Evolutionary conservation across 805 yeast species (phyloP).

Genomic region (Torulaspora microellipsoides): DNA sequence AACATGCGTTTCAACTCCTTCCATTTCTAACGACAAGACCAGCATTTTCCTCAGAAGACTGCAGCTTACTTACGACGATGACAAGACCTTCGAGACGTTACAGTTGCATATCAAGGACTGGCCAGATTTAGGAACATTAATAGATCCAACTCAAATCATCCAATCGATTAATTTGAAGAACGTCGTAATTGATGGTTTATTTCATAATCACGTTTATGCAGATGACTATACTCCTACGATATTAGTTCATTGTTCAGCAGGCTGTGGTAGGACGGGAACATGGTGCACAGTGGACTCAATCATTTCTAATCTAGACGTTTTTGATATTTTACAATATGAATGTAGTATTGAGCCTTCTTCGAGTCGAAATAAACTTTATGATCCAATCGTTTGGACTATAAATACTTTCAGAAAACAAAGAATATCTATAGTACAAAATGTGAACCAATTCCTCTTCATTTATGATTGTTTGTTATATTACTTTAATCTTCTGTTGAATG

Average conservation of each 20-base stretch:
- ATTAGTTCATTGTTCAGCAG: conserved; percentile 91
- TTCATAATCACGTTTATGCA: conserved; percentile 9
- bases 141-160: conserved; percentile 53
- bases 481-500: conserved; percentile 20
- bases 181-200: conserved; percentile 35
- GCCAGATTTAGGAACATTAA: conserved; percentile 75
- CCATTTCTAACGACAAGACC: neutral
- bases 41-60: conserved; percentile 36
- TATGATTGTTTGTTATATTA: conserved; percentile 51
- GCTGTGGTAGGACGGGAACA: conserved; percentile 95
- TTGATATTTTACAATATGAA: conserved; percentile 19
- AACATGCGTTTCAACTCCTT: conserved; percentile 1
- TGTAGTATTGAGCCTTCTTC: conserved; percentile 8
- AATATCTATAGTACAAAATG: conserved; percentile 78
- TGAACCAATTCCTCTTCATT: conserved; percentile 68
- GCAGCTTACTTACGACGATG: conserved; percentile 35
- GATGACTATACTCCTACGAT: conserved; percentile 44
- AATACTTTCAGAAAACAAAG: conserved; percentile 68
- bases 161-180: conserved; percentile 47
- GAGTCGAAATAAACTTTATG: conserved; percentile 29
- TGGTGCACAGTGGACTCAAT: conserved; percentile 67
- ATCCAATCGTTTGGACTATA: conserved; percentile 58
- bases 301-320: conserved; percentile 36
- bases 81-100: conserved; percentile 43
- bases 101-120: conserved; percentile 79